Conservation (phyloP, 441 rosid species). For the Geranium incanum region DNA sequence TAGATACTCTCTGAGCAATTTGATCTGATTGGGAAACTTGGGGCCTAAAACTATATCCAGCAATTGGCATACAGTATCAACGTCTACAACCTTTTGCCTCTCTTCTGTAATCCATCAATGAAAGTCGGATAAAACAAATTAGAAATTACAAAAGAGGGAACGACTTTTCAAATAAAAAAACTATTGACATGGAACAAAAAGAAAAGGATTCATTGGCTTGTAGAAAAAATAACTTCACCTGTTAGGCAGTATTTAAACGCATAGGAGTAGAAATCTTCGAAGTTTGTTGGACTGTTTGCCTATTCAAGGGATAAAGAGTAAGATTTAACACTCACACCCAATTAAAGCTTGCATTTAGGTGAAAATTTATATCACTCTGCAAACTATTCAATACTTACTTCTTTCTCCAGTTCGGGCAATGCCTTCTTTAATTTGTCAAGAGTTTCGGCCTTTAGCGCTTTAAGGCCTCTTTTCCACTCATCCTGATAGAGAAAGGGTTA, state of each 20-base stretch:
- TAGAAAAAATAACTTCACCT: conserved; percentile 33
- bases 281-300: conserved; percentile 62
- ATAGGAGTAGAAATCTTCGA: conserved; percentile 72
- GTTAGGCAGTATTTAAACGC: conserved; percentile 85
- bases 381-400: conserved; percentile 33
- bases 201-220: conserved; percentile 10
- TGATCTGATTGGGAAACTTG: not conserved
- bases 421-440: conserved; percentile 62
- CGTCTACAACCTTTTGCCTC: conserved; percentile 40
- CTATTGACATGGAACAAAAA: conserved; percentile 8
- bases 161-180: not conserved
- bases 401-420: conserved; percentile 58
- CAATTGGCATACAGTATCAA: not conserved
- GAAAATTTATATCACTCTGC: not conserved
- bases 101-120: conserved; percentile 49
- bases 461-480: conserved; percentile 80
- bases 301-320: conserved; percentile 26
- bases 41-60: not conserved
- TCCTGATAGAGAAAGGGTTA: conserved; percentile 36
- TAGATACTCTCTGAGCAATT: not conserved
- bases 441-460: conserved; percentile 56
- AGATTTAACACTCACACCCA: conserved; percentile 11
- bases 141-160: conserved; percentile 6
- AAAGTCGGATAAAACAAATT: conserved; percentile 8
- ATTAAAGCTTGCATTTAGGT: conserved; percentile 10